A percentile compares a stretch with the other conserved stretches of the same genome.
Conservation (phyloP, 2,329 filamentous ascomycete genomes). For the Trichoderma cornu-damae region DNA sequence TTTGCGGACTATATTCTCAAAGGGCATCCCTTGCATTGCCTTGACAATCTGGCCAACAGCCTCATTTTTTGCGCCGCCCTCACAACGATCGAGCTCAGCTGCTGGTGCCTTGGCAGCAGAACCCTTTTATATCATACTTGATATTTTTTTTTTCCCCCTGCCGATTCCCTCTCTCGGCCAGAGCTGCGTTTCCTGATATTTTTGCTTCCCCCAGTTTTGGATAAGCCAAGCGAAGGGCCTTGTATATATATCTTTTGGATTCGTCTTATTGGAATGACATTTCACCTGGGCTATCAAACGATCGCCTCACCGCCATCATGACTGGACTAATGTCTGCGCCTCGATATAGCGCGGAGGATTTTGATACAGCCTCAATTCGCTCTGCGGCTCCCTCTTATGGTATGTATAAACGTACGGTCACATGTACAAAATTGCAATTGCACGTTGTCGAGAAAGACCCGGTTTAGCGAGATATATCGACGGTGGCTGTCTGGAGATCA, state of each 20-base stretch:
- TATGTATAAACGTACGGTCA: slow-evolving; percentile 33
- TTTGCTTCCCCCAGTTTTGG: background rate
- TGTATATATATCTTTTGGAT: background rate
- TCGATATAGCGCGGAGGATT: slow-evolving; percentile 48
- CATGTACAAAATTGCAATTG: too few relatives aligned
- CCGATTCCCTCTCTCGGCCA: background rate
- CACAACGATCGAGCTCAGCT: background rate
- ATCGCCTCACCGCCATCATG: slow-evolving; percentile 25
- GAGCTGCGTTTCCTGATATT: background rate
- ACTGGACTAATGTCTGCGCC: slow-evolving; percentile 30
- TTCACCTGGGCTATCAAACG: background rate
- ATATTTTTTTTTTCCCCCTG: too few relatives aligned
- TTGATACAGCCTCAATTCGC: slow-evolving; percentile 62
- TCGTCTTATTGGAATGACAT: background rate
- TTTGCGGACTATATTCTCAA: background rate
- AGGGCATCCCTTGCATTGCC: background rate
- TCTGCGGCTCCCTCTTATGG: slow-evolving; percentile 65
- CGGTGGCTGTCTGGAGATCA: background rate
- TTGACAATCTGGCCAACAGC: background rate
- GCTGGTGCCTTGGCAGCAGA: background rate
- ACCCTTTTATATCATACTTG: background rate
- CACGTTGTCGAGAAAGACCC: background rate
- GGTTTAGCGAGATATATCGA: background rate
- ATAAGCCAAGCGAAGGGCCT: background rate
- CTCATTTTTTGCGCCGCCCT: background rate